phyloP scores from a whole-genome alignment of 2,329 filamentous ascomycete genomes.

The Phialocephala subalpina region DNA sequence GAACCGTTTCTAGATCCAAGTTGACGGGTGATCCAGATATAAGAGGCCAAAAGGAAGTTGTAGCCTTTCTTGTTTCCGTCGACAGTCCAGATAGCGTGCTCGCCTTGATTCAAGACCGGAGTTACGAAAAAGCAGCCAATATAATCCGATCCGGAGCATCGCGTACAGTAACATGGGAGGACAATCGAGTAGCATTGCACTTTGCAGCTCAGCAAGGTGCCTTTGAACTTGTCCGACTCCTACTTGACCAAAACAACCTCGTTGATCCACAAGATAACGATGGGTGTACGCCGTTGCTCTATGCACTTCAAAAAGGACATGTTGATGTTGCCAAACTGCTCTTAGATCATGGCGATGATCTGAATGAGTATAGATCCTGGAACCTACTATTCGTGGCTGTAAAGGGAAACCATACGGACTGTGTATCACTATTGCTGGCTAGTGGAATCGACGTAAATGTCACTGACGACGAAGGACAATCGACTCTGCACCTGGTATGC shows the following conservation, averaged over 20 bases:
- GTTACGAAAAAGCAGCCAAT: not conserved
- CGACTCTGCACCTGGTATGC: not conserved
- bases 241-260: not conserved
- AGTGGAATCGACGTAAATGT: not conserved
- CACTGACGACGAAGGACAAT: not conserved
- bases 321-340: not conserved
- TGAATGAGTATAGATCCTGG: not conserved
- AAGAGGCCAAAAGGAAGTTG: not conserved
- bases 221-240: not conserved
- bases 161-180: not conserved
- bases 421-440: not conserved
- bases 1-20: not conserved
- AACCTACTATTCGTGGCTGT: not conserved
- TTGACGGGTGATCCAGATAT: not conserved
- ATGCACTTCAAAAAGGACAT: not conserved
- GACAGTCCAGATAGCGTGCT: not conserved
- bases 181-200: not conserved
- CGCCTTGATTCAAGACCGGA: not conserved
- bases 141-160: not conserved
- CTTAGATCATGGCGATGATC: not conserved
- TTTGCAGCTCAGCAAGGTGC: conserved; percentile 3
- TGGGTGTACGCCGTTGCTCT: not conserved
- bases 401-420: not conserved
- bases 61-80: not conserved
- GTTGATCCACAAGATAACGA: not conserved